A percentile compares a stretch with the other conserved stretches of the same genome.
phyloP scores from a whole-genome alignment of 148 eudicot genomes.

The Heliosperma pusillum region DNA sequence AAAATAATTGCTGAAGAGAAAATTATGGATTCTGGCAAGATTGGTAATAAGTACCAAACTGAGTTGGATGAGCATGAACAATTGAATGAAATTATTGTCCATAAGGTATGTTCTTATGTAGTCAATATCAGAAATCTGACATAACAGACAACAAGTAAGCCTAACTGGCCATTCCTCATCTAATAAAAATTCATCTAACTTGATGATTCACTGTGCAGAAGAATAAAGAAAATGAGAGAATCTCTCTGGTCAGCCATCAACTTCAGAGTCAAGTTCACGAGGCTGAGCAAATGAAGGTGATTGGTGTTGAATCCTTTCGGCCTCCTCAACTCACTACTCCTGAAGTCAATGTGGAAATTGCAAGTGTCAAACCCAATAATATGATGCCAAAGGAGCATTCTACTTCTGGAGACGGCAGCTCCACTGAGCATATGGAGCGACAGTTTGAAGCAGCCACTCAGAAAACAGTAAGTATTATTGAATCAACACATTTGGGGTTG shows the following conservation, averaged over 20 bases:
- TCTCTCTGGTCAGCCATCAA: slow-evolving; percentile 23
- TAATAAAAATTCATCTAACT: slow-evolving; percentile 23
- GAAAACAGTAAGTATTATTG: background rate
- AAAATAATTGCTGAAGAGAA: background rate
- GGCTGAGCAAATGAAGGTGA: slow-evolving; percentile 7
- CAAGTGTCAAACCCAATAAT: slow-evolving; percentile 26
- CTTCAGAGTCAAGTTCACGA: slow-evolving; percentile 14
- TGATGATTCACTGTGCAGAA: slow-evolving; percentile 15
- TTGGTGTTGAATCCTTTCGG: slow-evolving; percentile 20
- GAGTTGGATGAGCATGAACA: slow-evolving; percentile 1
- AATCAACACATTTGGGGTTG: too few species aligned
- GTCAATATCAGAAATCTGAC: background rate
- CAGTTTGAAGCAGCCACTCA: slow-evolving; percentile 4
- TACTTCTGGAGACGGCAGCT: slow-evolving; percentile 15
- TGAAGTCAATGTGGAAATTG: slow-evolving; percentile 17
- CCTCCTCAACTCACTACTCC: slow-evolving; percentile 14
- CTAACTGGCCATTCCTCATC: slow-evolving; percentile 22
- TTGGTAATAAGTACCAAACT: slow-evolving; percentile 2
- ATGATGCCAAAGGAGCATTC: background rate
- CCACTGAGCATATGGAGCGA: slow-evolving; percentile 12
- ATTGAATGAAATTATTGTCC: background rate
- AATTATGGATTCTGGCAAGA: slow-evolving; percentile 14
- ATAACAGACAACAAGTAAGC: slow-evolving; percentile 1
- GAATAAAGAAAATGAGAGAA: slow-evolving; percentile 26
- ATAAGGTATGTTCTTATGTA: background rate